Conservation (phyloP, 1,284 basidiomycete species). For the Inonotus hispidus region DNA sequence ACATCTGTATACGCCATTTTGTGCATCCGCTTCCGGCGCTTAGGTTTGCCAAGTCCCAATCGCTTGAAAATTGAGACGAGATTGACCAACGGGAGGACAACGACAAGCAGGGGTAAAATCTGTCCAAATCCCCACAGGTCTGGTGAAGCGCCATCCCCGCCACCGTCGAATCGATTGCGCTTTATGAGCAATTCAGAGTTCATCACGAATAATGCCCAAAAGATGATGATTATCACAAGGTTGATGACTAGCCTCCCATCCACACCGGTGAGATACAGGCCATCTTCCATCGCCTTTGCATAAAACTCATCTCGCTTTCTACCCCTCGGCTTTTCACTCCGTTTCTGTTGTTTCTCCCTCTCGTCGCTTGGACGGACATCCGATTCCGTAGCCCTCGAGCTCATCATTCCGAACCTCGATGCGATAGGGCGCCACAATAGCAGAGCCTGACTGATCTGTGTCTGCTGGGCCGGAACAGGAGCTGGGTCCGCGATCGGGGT, state of each 20-base stretch:
- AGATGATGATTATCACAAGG: slow-evolving; percentile 20
- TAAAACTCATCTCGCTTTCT: neutral
- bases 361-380: neutral
- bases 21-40: slow-evolving; percentile 3
- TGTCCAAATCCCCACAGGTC: slow-evolving; percentile 27
- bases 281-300: neutral
- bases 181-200: slow-evolving; percentile 27
- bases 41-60: slow-evolving; percentile 8
- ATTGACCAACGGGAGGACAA: slow-evolving; percentile 18
- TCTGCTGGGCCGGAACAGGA: too few species aligned
- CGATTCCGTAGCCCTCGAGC: too few species aligned
- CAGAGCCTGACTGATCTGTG: too few species aligned
- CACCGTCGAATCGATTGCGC: slow-evolving; percentile 26
- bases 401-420: too few species aligned
- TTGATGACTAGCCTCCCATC: slow-evolving; percentile 19
- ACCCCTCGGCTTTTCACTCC: neutral
- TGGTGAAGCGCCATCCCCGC: slow-evolving; percentile 11
- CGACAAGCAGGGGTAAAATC: slow-evolving; percentile 21
- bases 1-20: neutral
- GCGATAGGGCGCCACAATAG: too few species aligned
- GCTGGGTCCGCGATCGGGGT: too few species aligned
- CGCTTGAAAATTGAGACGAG: slow-evolving; percentile 16
- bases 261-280: slow-evolving; percentile 1
- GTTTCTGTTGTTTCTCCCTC: neutral
- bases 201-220: slow-evolving; percentile 25